These are phyloP conservation scores for Coniferiporia weirii DNA, from an alignment of 1,284 basidiomycete species.

Conservation along the genomic window DNA sequence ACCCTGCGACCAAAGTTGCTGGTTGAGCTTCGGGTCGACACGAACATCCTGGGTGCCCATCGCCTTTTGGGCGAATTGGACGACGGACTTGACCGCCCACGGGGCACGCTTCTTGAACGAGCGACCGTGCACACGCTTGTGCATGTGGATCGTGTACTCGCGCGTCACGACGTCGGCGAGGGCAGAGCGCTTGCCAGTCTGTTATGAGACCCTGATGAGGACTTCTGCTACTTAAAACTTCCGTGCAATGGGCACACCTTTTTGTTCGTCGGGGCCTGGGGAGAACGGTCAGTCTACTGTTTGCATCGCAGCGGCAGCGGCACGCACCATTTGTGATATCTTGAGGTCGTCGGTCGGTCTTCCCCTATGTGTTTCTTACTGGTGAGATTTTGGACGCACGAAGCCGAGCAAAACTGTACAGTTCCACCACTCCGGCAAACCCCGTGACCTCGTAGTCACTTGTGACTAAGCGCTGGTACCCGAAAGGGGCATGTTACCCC, in stretches of 20 bases:
- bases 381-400: background rate
- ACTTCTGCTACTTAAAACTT: no score
- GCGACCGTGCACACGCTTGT: constrained; percentile 87
- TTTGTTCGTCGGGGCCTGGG: constrained; percentile 33
- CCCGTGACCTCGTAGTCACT: background rate
- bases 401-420: constrained; percentile 11
- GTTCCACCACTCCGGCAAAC: background rate
- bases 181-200: constrained; percentile 88
- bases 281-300: background rate
- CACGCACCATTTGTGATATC: constrained; percentile 44
- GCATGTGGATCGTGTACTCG: constrained; percentile 94
- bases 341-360: constrained; percentile 16
- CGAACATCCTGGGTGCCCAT: constrained; percentile 95
- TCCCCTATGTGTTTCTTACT: background rate
- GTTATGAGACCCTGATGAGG: background rate
- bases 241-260: constrained; percentile 28
- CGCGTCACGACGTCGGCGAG: constrained; percentile 95
- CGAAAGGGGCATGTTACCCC: background rate
- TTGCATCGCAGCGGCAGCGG: constrained; percentile 15
- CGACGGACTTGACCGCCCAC: constrained; percentile 88
- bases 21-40: constrained; percentile 90
- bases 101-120: constrained; percentile 95
- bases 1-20: constrained; percentile 85
- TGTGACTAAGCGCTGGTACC: background rate
- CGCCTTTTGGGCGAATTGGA: constrained; percentile 83